Base-by-base conservation (phyloP, 257 asterid species). In the Petrea volubilis region DNA sequence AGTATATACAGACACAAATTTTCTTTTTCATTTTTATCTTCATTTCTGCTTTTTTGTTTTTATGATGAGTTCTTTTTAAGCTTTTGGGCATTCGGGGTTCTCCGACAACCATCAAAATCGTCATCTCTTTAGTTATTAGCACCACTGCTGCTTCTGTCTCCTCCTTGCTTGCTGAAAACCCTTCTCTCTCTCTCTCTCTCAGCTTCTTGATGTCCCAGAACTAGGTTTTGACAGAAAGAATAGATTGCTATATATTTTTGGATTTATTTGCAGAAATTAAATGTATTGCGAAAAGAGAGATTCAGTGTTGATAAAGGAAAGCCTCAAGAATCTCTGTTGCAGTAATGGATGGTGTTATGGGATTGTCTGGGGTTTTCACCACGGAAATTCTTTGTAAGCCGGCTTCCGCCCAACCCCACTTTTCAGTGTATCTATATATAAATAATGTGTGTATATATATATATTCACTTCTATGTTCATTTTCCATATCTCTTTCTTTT, bases 341-440 rank as follows among this genome's bases (percentile, higher is more conserved):
- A 74, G 64, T 71, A 77, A 87, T 69, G 96, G 96, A 24, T 93
- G 97, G 98, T 87, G 86, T 68, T 93, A 93, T 75, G 98, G 85
- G 52, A 79, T 85, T 74, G 82, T 93, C 72, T 93, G 98, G 97
- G 82, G 98, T 72, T 91, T 84, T 80, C 80, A 89, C 80, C 86
- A 71, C 46, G 80, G 27, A 60, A 81, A 86, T 86, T 77, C 90
- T 21, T 73, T 89, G 97, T 93, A 75, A 86, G 86, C 28, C 52
- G 63, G 33, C 51, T 44, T 17, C 50, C 43, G 34, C 63, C 13
- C 59, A 24, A 15, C 3, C 12, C 18, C 50, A 15, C 57, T n/a
- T n/a, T n/a, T n/a, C 34, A 24, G 23, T 13, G 18, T 1, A 60
- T 40, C 15, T 59, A 18, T 47, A 58, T 72, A 24, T 36, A n/a